phyloP scores from a whole-genome alignment of 805 yeast genomes.

The Candida silvicultrix region DNA sequence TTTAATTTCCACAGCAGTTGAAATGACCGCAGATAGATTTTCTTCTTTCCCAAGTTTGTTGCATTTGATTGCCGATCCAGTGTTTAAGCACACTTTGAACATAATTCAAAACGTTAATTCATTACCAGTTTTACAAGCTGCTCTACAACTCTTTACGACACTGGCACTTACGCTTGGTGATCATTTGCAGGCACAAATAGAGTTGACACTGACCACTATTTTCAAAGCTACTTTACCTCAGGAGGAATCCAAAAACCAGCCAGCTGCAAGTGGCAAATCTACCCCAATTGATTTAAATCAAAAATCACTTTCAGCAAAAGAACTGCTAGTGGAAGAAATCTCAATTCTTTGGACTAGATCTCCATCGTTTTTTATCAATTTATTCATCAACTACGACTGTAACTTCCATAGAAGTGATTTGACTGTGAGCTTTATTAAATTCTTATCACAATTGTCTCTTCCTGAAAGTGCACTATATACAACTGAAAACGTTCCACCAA shows the following conservation, averaged over 20 bases:
- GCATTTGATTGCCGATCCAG: constrained; percentile 64
- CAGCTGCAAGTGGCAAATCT: constrained; percentile 15
- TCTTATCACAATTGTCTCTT: constrained; percentile 69
- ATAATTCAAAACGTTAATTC: constrained; percentile 72
- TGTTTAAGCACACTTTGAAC: constrained; percentile 81
- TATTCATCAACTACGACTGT: constrained; percentile 85
- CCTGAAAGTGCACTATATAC: constrained; percentile 80
- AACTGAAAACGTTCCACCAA: constrained; percentile 86
- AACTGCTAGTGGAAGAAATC: constrained; percentile 75
- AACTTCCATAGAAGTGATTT: constrained; percentile 82
- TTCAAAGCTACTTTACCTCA: constrained; percentile 50
- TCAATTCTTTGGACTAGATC: constrained; percentile 79
- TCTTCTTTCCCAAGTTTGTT: constrained; percentile 59
- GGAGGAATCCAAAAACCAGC: constrained; percentile 10
- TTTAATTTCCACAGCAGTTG: constrained; percentile 72
- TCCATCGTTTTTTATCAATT: constrained; percentile 66
- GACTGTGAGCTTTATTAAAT: constrained; percentile 57
- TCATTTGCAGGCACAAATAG: constrained; percentile 73
- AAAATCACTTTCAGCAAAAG: constrained; percentile 45
- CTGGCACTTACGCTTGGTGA: constrained; percentile 61
- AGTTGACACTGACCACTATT: constrained; percentile 58
- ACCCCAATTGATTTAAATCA: constrained; percentile 26
- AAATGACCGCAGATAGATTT: constrained; percentile 65
- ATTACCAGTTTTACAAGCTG: constrained; percentile 62
- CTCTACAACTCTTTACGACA: constrained; percentile 71